phyloP scores from a whole-genome alignment of 2,329 filamentous ascomycete species.

The Myotisia sp. region DNA sequence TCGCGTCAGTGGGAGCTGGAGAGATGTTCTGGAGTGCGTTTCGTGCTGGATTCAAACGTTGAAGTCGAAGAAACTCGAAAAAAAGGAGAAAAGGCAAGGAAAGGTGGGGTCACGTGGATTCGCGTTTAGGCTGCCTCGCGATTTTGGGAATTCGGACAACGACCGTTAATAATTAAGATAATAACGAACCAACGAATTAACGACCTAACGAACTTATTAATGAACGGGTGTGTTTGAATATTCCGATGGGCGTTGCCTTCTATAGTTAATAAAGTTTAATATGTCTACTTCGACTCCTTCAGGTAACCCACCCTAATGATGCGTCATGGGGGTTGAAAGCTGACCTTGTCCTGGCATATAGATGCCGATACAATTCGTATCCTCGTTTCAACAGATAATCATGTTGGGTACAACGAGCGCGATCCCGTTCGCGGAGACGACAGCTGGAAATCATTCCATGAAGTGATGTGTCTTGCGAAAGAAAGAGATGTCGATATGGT shows the following conservation, averaged over 20 bases:
- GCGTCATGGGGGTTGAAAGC: background rate
- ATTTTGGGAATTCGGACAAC: too few species aligned
- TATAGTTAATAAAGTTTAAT: background rate
- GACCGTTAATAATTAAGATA: too few species aligned
- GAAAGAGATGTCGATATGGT: conserved; percentile 95
- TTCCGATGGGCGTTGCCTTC: too few species aligned
- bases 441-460: conserved; percentile 91
- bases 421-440: conserved; percentile 92
- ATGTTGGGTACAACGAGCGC: conserved; percentile 92
- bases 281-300: background rate
- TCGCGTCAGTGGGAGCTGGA: background rate
- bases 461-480: conserved; percentile 79
- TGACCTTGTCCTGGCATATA: conserved; percentile 14
- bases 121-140: too few species aligned
- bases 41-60: background rate
- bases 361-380: conserved; percentile 80
- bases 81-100: conserved; percentile 1
- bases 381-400: conserved; percentile 86
- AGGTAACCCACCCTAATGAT: too few species aligned
- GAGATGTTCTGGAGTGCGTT: background rate
- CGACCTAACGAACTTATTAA: too few species aligned
- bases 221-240: too few species aligned
- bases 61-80: background rate
- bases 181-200: too few species aligned
- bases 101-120: conserved; percentile 3